Evolutionary conservation across 257 asterid genomes (phyloP).

Genomic region (Dorcoceras hygrometricum): DNA sequence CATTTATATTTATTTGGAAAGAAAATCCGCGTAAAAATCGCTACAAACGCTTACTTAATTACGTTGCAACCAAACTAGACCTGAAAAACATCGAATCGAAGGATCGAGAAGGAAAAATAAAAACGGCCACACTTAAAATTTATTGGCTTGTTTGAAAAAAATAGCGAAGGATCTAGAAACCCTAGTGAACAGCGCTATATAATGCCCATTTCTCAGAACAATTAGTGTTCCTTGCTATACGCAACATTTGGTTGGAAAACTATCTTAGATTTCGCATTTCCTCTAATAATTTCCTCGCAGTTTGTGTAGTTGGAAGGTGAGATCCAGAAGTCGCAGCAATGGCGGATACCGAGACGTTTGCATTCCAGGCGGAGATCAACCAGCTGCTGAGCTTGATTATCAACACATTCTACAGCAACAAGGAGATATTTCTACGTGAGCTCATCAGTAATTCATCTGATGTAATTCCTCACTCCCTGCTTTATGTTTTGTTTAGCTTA

Average conservation of each 20-base stretch:
- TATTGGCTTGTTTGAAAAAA: not conserved
- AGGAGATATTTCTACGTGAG: not conserved
- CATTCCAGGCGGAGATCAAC: not conserved
- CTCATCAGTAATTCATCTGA: constrained; percentile 19
- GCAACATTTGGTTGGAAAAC: too few species aligned
- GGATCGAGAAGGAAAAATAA: too few species aligned
- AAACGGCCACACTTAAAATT: too few species aligned
- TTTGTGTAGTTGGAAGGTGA: not conserved
- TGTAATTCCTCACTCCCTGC: not conserved
- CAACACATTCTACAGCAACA: not conserved
- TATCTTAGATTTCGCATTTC: not conserved
- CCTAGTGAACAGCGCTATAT: not conserved
- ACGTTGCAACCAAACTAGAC: too few species aligned
- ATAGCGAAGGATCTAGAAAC: constrained; percentile 16
- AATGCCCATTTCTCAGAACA: not conserved
- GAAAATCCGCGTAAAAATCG: too few species aligned
- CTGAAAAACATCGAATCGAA: too few species aligned
- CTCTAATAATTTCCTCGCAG: not conserved
- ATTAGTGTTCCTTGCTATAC: not conserved
- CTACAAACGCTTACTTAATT: too few species aligned
- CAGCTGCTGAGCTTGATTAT: not conserved
- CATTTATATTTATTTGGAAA: too few species aligned
- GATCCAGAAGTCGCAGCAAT: not conserved
- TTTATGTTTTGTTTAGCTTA: not conserved
- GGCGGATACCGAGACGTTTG: not conserved